A percentile compares a stretch with the other conserved stretches of the same genome.
phyloP scores from a whole-genome alignment of 2,329 filamentous ascomycete genomes.

The Madurella fahalii region DNA sequence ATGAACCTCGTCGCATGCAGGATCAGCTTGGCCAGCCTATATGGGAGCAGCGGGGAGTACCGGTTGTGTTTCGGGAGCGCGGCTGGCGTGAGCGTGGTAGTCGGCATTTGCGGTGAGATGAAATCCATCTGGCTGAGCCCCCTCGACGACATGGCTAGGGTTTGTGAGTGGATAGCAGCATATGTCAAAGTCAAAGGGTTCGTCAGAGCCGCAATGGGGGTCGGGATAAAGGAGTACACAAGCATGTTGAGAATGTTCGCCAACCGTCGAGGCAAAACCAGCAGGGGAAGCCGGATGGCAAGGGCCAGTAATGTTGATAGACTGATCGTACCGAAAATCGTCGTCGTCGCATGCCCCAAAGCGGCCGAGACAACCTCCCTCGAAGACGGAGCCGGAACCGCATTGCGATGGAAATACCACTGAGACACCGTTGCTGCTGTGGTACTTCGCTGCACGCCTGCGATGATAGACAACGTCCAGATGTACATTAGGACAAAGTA shows the following conservation, averaged over 20 bases:
- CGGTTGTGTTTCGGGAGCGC: slow-evolving; percentile 35
- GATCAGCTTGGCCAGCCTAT: slow-evolving; percentile 84
- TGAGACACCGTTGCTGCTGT: slow-evolving; percentile 95
- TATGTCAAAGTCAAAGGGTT: slow-evolving; percentile 92
- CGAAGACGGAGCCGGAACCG: slow-evolving; percentile 71
- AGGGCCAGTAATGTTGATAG: slow-evolving; percentile 79
- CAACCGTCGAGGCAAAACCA: slow-evolving; percentile 72
- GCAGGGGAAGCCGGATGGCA: slow-evolving; percentile 75
- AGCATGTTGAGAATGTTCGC: slow-evolving; percentile 61
- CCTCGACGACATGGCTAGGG: slow-evolving; percentile 70
- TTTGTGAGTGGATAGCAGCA: slow-evolving; percentile 86
- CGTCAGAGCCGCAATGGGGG: slow-evolving; percentile 78
- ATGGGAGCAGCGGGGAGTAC: slow-evolving; percentile 63
- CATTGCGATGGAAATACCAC: slow-evolving; percentile 97
- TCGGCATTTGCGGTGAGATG: slow-evolving; percentile 67
- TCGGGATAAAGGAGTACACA: slow-evolving; percentile 70
- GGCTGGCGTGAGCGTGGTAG: slow-evolving; percentile 64
- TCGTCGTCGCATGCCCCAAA: slow-evolving; percentile 73
- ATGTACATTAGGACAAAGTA: slow-evolving; percentile 93
- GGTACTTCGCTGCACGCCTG: slow-evolving; percentile 83
- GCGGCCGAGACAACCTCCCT: slow-evolving; percentile 79
- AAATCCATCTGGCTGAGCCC: slow-evolving; percentile 80
- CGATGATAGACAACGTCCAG: slow-evolving; percentile 86
- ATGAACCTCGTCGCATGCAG: slow-evolving; percentile 87
- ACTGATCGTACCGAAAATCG: slow-evolving; percentile 88